Base-by-base conservation (phyloP, 805 yeast species). In the Wickerhamomyces alni region DNA sequence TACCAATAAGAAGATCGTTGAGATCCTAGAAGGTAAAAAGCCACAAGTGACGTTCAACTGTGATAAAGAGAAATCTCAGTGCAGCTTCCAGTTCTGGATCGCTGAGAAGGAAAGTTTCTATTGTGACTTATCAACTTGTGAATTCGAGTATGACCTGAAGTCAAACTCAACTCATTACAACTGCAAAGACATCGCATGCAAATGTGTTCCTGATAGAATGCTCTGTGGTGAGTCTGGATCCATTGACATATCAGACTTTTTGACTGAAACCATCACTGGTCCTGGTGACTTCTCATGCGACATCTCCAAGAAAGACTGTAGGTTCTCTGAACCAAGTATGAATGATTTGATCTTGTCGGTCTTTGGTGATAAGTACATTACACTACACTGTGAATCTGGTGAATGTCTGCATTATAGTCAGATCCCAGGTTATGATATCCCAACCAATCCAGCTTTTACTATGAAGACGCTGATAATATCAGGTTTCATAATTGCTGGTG, bases 21-120 rank as follows among this genome's bases (percentile, higher is more conserved):
- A 82, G 41, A 82, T 91, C 35, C 67, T 93, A 48, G 69, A 78
- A 15, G 96, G 96, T 0, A 75, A 78, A 59, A 73, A 71, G 38
- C 98, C 99, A 2, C 95, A 91, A 56, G 96, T 87, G 3, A 88
- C 96, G 0, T 91, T 93, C 62, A 75, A 87, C 30, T 93, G 99
- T 66, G 80, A 86, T 55, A 76, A 70, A 51, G 72, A 82, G 1
- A 65, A 76, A 0, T 72, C 63, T 15, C 61, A 61, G 10, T 93
- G 99, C 63, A 80, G 87, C 58, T 87, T 93, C 64, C 98, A 93
- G 61, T 87, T 93, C 57, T 93, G 99, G 99, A 87, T 93, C 47
- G 96, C 82, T 50, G 77, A 87, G 58, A 66, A 72, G 33, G 99
- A 93, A 59, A 82, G 94, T 43, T 93, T 93, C 60, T 93, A 77